A percentile compares a stretch with the other conserved stretches of the same genome.
These are phyloP conservation scores for Mycena vulgaris DNA, from an alignment of 768 basidiomycete species.

Conservation along the genomic window DNA sequence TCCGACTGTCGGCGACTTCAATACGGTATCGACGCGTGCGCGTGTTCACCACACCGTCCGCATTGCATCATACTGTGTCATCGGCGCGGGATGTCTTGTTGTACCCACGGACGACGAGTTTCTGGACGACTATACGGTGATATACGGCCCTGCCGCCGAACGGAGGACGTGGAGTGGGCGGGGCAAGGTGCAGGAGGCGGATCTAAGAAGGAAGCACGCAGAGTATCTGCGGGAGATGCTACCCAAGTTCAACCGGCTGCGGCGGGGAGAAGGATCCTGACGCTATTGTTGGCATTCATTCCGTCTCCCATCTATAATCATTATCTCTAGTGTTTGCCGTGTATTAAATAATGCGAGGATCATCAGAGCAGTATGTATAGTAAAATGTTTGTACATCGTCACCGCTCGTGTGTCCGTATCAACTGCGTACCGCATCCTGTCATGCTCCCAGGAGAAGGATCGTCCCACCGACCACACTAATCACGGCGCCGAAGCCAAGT, in stretches of 20 bases:
- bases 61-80: slow-evolving; percentile 84
- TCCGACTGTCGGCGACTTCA: slow-evolving; percentile 86
- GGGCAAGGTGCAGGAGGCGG: slow-evolving; percentile 86
- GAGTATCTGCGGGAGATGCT: slow-evolving; percentile 95
- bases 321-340: neutral
- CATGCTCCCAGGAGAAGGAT: slow-evolving; percentile 26
- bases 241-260: slow-evolving; percentile 87
- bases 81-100: slow-evolving; percentile 87
- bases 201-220: slow-evolving; percentile 88
- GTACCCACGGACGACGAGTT: slow-evolving; percentile 85
- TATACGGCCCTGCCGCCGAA: slow-evolving; percentile 85
- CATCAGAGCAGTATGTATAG: slow-evolving; percentile 7
- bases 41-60: slow-evolving; percentile 88
- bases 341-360: slow-evolving; percentile 1
- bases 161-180: slow-evolving; percentile 89
- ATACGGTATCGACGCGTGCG: slow-evolving; percentile 88
- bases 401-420: slow-evolving; percentile 20
- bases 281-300: neutral
- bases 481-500: neutral
- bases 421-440: neutral
- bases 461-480: slow-evolving; percentile 8
- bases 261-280: slow-evolving; percentile 71
- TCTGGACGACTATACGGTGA: slow-evolving; percentile 86
- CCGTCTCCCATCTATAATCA: neutral
- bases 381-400: slow-evolving; percentile 32